A percentile compares a stretch with the other conserved stretches of the same genome.
These are phyloP conservation scores for Suillus placidus DNA, from an alignment of 768 basidiomycete species.

Conservation along the genomic window DNA sequence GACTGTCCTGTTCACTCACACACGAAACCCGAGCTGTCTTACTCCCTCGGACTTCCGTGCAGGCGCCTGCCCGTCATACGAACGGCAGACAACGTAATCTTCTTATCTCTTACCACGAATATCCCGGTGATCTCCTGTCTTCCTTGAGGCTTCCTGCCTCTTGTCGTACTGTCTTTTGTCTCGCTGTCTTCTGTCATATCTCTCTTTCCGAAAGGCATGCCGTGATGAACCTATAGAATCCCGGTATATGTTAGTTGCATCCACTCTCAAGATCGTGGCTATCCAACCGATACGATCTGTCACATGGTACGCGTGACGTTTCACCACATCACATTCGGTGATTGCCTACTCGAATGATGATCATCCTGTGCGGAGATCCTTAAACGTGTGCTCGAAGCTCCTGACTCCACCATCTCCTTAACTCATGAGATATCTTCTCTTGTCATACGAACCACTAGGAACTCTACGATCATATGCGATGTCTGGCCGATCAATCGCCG, in stretches of 20 bases:
- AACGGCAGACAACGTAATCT: slow-evolving; percentile 1
- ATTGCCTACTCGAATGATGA: background rate
- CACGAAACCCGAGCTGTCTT: background rate
- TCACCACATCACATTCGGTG: background rate
- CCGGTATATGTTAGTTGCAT: background rate
- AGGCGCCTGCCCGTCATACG: slow-evolving; percentile 10
- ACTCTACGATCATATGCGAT: background rate
- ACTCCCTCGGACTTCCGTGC: slow-evolving; percentile 15
- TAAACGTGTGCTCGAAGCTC: background rate
- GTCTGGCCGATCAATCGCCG: slow-evolving; percentile 3
- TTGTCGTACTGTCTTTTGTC: slow-evolving; percentile 2
- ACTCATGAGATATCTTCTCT: background rate
- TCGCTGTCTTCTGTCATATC: slow-evolving; percentile 4
- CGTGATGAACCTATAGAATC: background rate
- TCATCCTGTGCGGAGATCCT: background rate
- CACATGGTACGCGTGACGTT: background rate
- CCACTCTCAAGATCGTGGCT: background rate
- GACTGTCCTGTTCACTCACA: background rate
- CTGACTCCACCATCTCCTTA: background rate
- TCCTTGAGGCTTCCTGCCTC: slow-evolving; percentile 17
- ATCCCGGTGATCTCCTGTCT: slow-evolving; percentile 11
- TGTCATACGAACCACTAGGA: background rate
- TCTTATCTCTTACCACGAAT: slow-evolving; percentile 15
- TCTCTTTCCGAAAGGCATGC: background rate
- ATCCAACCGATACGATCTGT: background rate